phyloP scores from a whole-genome alignment of 441 rosid species.

The Populus hybrid region DNA sequence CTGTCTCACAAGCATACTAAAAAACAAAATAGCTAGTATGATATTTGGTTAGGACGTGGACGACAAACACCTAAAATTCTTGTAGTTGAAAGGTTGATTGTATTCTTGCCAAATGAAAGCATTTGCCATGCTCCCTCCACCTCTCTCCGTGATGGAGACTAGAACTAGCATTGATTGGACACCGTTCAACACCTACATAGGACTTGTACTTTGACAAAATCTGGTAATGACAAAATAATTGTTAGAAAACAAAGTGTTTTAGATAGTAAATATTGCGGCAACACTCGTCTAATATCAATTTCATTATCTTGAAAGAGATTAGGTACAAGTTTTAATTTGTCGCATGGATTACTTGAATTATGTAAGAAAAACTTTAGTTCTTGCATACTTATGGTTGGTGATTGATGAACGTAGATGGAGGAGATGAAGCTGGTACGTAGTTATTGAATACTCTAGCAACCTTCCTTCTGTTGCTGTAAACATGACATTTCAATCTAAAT shows the following conservation, averaged over 20 bases:
- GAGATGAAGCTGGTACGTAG: neutral
- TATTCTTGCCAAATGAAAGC: neutral
- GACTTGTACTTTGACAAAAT: neutral
- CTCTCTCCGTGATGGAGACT: neutral
- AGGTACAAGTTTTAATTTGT: neutral
- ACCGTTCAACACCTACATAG: neutral
- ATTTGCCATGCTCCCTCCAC: neutral
- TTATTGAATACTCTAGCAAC: neutral
- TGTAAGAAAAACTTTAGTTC: neutral
- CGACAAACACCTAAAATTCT: neutral
- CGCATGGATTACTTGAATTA: neutral
- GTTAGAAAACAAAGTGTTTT: too few species aligned
- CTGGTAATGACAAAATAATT: neutral
- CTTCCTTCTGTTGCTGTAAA: neutral
- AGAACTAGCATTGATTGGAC: neutral
- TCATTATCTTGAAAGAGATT: neutral
- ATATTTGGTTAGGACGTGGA: neutral
- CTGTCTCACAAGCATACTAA: neutral
- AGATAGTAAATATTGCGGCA: neutral
- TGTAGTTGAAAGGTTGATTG: neutral
- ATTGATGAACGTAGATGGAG: neutral
- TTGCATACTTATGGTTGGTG: neutral
- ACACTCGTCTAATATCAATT: neutral
- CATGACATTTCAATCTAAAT: neutral
- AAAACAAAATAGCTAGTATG: neutral